Evolutionary conservation across 2,329 filamentous ascomycete species (phyloP), one percentile per base, ranked within the genome.

Genomic region (Fusarium austroafricanum): DNA sequence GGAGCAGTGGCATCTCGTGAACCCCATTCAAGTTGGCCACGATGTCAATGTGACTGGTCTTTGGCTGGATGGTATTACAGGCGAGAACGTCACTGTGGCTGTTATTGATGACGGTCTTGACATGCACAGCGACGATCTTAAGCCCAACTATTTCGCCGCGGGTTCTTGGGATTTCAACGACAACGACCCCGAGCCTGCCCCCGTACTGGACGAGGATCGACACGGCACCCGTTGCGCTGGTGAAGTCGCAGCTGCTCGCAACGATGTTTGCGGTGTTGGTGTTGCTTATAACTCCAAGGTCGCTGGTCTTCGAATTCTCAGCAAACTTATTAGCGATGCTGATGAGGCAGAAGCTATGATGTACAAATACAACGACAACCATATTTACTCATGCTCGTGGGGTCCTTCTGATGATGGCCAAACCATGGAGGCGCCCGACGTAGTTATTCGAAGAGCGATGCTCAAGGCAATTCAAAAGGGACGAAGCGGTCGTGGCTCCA

Each of bases 331-430:
- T 68, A 91, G 90, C 50, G 96, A 99, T 77, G 90, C 92, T 28
- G 96, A 99, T 75, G 96, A 99, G 80, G 94, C 96, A 23, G 84
- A 91, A 29, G 93, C 96, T 21, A 90, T 99, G 84, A 97, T 97
- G 79, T 98, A 95, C 81, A 92, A 91, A 65, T 96, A 89, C 74
- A 90, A 97, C 74, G 84, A 95, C 64, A 99, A 97, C 77, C 89
- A 97, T 62, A 98, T 99, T 61, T 99, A 97, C 81, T 99, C 96
- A 1, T 99, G 96, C 82, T 99, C 96, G 1, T 99, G 96, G 96
- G 96, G 96, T 1, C 96, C 96, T 10, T 93, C 94, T 0, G 96
- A 99, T 74, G 94, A 98, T 77, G 96, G 96, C 44, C 85, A 86
- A 63, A 94, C 93, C 23, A 99, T 99, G 96, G 95, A 98, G 72